Evolutionary conservation across 306 rosid species (phyloP), one percentile per base, ranked within the genome.

Genomic region (Argentina anserina): DNA sequence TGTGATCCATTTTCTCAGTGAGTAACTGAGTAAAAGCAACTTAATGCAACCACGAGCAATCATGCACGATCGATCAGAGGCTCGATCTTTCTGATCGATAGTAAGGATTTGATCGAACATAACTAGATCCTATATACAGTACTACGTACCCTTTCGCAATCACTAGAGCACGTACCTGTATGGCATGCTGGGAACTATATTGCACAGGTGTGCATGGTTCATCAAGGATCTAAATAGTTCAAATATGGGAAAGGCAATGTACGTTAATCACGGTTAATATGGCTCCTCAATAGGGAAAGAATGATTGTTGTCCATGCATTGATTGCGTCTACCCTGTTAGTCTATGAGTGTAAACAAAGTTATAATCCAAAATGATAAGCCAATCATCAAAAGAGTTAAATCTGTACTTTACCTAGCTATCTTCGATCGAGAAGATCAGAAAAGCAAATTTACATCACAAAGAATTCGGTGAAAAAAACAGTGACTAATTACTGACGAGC

Each of bases 381-480:
- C 56, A 41, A 71, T 58, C 67, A 71, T 71, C 75, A 71, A 71
- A 71, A 71, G 21, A 71, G 67, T 71, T 21, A 56, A 28, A 71
- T 9, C 1, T 26, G 13, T 41, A 56, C 67, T 41, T 71, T 71
- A 18, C 13, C 55, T 4, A 18, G 8, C 55, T 4, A 34, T 8
- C 42, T 2, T 10, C 66, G 3, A n/a, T n/a, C n/a, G n/a, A n/a
- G n/a, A n/a, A n/a, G n/a, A n/a, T n/a, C n/a, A 61, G 9, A 31
- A 18, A 61, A 18, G 14, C 15, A 33, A 61, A 59, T 28, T 59
- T 28, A 59, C 21, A 26, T 59, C 2, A 33, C n/a, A 6, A 13
- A 52, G 9, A 7, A 28, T 9, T 28, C 6, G 65, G 65, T 31
- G 65, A 31, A 15, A 59, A 59, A 7, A 59, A 59, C 39, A 31